Evolutionary conservation across 371 early-diverging fungal species (phyloP).

Genomic region (Neoconidiobolus thromboides): DNA sequence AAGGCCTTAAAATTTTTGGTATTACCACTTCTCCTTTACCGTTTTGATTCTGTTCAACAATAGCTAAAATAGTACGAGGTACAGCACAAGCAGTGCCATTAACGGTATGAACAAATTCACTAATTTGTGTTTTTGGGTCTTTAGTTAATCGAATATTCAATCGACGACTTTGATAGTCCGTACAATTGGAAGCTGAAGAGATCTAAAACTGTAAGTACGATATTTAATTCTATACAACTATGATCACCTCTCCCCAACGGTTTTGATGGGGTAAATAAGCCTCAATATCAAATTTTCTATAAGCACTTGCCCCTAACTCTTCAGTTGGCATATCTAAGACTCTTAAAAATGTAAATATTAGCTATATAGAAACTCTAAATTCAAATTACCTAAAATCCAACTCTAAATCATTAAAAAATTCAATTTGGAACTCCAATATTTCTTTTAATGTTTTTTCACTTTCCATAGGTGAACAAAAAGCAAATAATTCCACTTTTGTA

Average conservation of each 20-base stretch:
- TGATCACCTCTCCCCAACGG: slow-evolving; percentile 67
- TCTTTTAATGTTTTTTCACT: slow-evolving; percentile 49
- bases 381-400: slow-evolving; percentile 44
- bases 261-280: slow-evolving; percentile 86
- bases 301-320: slow-evolving; percentile 84
- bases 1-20: slow-evolving; percentile 52
- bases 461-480: slow-evolving; percentile 37
- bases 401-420: slow-evolving; percentile 58
- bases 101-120: slow-evolving; percentile 65
- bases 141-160: slow-evolving; percentile 38
- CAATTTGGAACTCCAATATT: slow-evolving; percentile 46
- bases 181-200: slow-evolving; percentile 68
- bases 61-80: slow-evolving; percentile 72
- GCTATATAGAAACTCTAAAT: background rate
- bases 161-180: slow-evolving; percentile 67
- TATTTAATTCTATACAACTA: background rate
- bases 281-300: slow-evolving; percentile 83
- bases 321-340: slow-evolving; percentile 82
- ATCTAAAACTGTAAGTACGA: slow-evolving; percentile 17
- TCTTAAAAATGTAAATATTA: slow-evolving; percentile 14
- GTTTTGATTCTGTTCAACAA: slow-evolving; percentile 65
- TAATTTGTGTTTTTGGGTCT: background rate
- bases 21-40: slow-evolving; percentile 45
- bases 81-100: slow-evolving; percentile 90
- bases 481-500: slow-evolving; percentile 83